Evolutionary conservation across 2,329 filamentous ascomycete genomes (phyloP), one percentile per base, ranked within the genome.

Genomic region (Chrysosphaeria jannelii): DNA sequence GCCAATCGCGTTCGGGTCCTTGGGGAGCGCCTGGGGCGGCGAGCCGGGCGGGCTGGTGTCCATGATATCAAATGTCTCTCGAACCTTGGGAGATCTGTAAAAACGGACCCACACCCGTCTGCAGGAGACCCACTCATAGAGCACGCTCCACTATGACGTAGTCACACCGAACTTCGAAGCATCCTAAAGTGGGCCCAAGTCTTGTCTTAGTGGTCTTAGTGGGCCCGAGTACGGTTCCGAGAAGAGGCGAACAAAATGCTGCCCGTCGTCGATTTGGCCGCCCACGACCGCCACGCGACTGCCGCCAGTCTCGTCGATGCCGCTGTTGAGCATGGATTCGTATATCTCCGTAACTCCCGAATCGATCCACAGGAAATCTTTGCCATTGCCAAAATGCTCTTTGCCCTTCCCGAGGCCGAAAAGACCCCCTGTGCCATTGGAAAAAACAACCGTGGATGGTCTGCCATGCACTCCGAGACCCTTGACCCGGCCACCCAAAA

Each of bases 361-460:
- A 14, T 57, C 66, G 25, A 61, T 91, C 19, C 53, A 71, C 7
- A 47, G 51, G 21, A 66, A 70, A 6, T 93, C 79, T 47, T 46
- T 18, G 9, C 6, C 20, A 75, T 70, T 74, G 68, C 13, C 57
- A 52, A 33, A 53, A 56, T n/a, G 23, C 70, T 88, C 36, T 90
- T 91, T 44, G 46, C 50, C 1, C 59, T 66, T 8, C 63, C 76
- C 0, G 26, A 51, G 0, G 58, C 66, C 29, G 68, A 78, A 31
- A 91, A 90, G 42, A 47, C 63, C 29, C 47, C 50, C 36, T 89
- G 67, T 37, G 58, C 57, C 8, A 89, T 91, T 31, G 54, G 63
- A 34, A 62, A 63, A 14, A 54, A 85, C 48, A 93, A 93, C 38
- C 61, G 65, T 20, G 85, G 81, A 28, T 97, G 79, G 78, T 61